Evolutionary conservation across 2,329 filamentous ascomycete genomes (phyloP), one percentile per base, ranked within the genome.

Genomic region (Ophiostoma sp.): DNA sequence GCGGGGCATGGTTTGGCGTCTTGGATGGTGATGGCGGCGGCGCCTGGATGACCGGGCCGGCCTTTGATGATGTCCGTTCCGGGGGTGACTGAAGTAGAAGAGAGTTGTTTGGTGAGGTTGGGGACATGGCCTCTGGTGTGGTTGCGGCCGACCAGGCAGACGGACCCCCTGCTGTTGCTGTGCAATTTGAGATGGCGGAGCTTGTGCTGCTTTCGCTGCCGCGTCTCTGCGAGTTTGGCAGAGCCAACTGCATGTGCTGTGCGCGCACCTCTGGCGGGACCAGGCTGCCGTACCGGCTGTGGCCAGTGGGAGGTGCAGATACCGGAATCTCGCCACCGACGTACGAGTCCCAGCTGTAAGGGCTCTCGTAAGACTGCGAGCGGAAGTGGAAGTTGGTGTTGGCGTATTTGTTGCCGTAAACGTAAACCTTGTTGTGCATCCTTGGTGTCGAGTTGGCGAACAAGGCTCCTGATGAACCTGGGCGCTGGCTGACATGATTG

Each of bases 171-270:
- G 71, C 55, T 0, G 71, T 52, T 6, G 71, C 33, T 1, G 73
- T 75, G 50, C 61, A 57, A 50, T 66, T 71, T 3, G 73, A 74
- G 1, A 71, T 59, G 0, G 68, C 36, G 0, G 76, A 76, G 48
- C 66, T 73, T 25, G 73, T 72, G 59, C 75, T 77, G 70, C 74
- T 74, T 36, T 73, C 75, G 17, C 76, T 77, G 36, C 71, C 69
- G 25, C 74, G 69, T 15, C 75, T 72, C 2, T 45, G 28, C 19
- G 55, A 64, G 1, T 71, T 36, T 5, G 73, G 39, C 1, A 48
- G 71, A 0, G 70, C 48, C 4, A 74, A 22, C 17, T 48, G 25
- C 52, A 22, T 39, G 19, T 61, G 22, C 19, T 33, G 55, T 31
- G 11, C 15, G n/a, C 15, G 19, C 17, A n/a, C 36, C 22, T 39